Conservation (phyloP, 345 rosid species). For the Diplotaxis tenuifolia region DNA sequence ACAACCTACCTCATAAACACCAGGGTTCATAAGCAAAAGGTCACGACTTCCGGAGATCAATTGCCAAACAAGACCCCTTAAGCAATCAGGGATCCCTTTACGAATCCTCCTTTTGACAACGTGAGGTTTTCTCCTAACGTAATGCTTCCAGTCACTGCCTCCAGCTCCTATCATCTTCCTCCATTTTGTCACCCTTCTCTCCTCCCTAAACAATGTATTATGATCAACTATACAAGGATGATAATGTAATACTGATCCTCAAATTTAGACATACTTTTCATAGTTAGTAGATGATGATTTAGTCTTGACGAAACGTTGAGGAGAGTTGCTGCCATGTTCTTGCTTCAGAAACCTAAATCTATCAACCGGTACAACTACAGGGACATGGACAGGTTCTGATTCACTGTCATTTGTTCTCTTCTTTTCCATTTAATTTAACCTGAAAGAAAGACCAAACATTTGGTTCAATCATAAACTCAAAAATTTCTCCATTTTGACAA, state of each 20-base stretch:
- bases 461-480: slow-evolving; percentile 3
- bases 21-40: slow-evolving; percentile 91
- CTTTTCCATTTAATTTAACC: slow-evolving; percentile 62
- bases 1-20: slow-evolving; percentile 74
- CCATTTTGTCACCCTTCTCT: slow-evolving; percentile 86
- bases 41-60: slow-evolving; percentile 90
- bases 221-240: too few species aligned
- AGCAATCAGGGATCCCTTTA: slow-evolving; percentile 95
- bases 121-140: slow-evolving; percentile 74
- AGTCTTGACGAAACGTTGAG: slow-evolving; percentile 51
- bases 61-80: slow-evolving; percentile 99
- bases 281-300: slow-evolving; percentile 47
- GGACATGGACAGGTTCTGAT: slow-evolving; percentile 64
- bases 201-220: slow-evolving; percentile 53
- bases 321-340: slow-evolving; percentile 50
- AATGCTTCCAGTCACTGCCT: too few species aligned
- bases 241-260: neutral
- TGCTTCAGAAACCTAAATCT: slow-evolving; percentile 78
- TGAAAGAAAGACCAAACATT: slow-evolving; percentile 27
- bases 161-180: slow-evolving; percentile 99
- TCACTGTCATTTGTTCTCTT: slow-evolving; percentile 59
- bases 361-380: slow-evolving; percentile 60
- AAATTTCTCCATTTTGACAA: slow-evolving; percentile 11
- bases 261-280: slow-evolving; percentile 49
- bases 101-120: slow-evolving; percentile 84